These are phyloP conservation scores for Tetraselmis striata DNA, from an alignment of 139 green algal species.

Conservation along the genomic window DNA sequence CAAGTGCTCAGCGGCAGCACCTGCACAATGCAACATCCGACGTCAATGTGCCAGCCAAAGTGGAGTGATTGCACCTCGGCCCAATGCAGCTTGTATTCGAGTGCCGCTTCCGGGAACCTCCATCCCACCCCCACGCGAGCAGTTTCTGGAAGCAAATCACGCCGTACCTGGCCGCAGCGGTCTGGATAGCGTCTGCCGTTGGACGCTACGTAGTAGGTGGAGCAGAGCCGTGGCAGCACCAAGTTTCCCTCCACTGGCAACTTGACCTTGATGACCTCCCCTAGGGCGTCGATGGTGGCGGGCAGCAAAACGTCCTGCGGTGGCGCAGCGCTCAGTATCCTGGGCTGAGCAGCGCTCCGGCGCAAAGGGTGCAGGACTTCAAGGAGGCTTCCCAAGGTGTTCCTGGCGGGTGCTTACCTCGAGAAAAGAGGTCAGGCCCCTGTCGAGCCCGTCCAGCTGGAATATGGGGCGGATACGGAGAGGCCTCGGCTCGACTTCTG, in stretches of 20 bases:
- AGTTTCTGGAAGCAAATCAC: too few species aligned
- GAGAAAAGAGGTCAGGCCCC: background rate
- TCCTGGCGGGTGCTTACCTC: too few species aligned
- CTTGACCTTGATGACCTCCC: background rate
- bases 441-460: constrained; percentile 5
- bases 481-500: background rate
- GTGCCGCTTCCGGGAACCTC: too few species aligned
- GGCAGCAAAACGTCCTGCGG: background rate
- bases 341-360: too few species aligned
- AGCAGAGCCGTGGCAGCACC: constrained; percentile 2
- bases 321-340: background rate
- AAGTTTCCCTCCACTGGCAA: constrained; percentile 7
- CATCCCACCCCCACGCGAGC: too few species aligned
- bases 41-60: too few species aligned
- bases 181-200: background rate
- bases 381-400: too few species aligned
- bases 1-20: background rate
- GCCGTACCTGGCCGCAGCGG: background rate
- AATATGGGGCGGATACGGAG: constrained; percentile 1
- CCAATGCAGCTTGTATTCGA: background rate
- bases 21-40: too few species aligned
- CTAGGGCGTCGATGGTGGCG: background rate
- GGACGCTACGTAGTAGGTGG: background rate
- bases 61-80: background rate
- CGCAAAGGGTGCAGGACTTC: too few species aligned